Percentiles rank a stretch among this genome's conserved stretches.
These are phyloP conservation scores for Erodium trifolium DNA, from an alignment of 441 rosid species.

Conservation along the genomic window DNA sequence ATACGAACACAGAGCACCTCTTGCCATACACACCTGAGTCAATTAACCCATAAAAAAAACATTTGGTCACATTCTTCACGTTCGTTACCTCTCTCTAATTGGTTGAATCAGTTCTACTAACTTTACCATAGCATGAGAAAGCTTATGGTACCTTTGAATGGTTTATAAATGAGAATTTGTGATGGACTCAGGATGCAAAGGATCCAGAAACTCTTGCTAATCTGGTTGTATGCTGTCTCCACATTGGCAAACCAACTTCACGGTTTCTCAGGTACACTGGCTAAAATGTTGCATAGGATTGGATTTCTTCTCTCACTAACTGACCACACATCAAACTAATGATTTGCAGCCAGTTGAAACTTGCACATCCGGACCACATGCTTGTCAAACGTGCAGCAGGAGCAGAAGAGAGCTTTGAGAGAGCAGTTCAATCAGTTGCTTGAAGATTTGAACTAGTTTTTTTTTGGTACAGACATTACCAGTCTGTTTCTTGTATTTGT, in stretches of 20 bases:
- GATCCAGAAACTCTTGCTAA: constrained; percentile 93
- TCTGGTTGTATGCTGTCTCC: constrained; percentile 84
- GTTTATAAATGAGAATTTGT: constrained; percentile 1
- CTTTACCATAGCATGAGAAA: neutral
- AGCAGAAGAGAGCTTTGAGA: constrained; percentile 79
- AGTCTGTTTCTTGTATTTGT: neutral
- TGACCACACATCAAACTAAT: neutral
- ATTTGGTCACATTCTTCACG: neutral
- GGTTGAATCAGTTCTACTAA: neutral
- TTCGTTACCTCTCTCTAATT: neutral
- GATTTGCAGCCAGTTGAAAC: constrained; percentile 79
- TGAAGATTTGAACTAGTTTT: constrained; percentile 20
- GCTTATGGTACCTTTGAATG: neutral
- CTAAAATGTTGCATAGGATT: neutral
- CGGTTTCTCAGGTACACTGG: constrained; percentile 63
- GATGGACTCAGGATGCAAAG: constrained; percentile 66
- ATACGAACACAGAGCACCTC: neutral
- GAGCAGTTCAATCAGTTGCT: constrained; percentile 73
- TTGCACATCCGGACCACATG: constrained; percentile 63
- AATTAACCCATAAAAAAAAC: neutral
- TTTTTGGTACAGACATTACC: neutral
- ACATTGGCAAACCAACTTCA: constrained; percentile 72
- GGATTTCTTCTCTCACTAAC: neutral
- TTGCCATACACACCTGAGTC: neutral
- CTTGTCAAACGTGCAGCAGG: constrained; percentile 60